Base-by-base conservation (phyloP, 805 yeast genomes). In the Nakazawaea wickerhamii region DNA sequence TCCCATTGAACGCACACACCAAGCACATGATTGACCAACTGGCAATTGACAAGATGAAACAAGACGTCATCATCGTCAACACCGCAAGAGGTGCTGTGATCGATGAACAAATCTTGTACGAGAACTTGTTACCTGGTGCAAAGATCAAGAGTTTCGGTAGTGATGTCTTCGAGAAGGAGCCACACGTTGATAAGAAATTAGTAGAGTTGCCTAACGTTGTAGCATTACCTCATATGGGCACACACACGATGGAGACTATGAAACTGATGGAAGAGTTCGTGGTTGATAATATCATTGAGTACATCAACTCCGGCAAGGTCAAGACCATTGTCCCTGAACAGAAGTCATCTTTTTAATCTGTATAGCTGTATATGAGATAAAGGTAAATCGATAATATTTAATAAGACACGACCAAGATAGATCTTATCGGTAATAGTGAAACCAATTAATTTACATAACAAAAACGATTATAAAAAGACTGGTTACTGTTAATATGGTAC, bases 21-120 rank as follows among this genome's bases (percentile, higher is more conserved):
- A 75, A 67, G 45, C 95, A 89, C 58, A 67, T 79, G 36, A 70
- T 89, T 57, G 72, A 82, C 61, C 71, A 66, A 36, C 79, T 71
- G 10, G 67, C 79, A 2, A 71, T 89, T 42, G 55, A 63, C 19
- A 75, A 81, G 60, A 79, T 84, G 85, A 89, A 89, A 61, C 77
- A 78, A 45, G 93, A 89, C 31, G 89, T 81, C 26, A 77, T 84
- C 13, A 64, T 81, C 21, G 80, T 87, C 31, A 89, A 89, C 64
- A 87, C 95, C 10, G 93, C 96, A 5, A 75, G 97, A 55, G 97
- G 97, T 15, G 83, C 91, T 3, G 79, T 89, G 32, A 74, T 83
- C 50, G 83, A 84, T 57, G 90, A 84, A 58, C 41, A 57, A 2
- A 81, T 81, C 4, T 58, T 85, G 43, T 67, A 75, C 6, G 65